phyloP scores from a whole-genome alignment of 2,329 filamentous ascomycete genomes.

The Xylaria digitata region DNA sequence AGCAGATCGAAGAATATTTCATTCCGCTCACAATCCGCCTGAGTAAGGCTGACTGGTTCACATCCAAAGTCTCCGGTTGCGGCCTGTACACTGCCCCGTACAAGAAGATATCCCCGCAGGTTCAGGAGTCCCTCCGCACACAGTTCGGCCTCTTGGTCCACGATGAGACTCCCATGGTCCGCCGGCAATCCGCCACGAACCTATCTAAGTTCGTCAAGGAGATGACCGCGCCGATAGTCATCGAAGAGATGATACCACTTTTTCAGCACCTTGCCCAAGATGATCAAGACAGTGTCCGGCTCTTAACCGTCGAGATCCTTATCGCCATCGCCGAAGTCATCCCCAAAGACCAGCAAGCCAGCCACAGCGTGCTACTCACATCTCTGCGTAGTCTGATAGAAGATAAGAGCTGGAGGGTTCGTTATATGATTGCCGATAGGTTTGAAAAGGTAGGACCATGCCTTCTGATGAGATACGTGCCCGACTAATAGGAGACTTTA shows the following conservation, averaged over 20 bases:
- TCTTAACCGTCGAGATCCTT: conserved; percentile 95
- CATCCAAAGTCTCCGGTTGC: conserved; percentile 97
- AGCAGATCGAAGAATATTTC: conserved; percentile 97
- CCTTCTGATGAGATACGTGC: conserved; percentile 24
- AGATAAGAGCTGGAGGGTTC: conserved; percentile 98
- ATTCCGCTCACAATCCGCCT: conserved; percentile 95
- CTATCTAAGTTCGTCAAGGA: conserved; percentile 97
- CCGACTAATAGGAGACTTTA: conserved; percentile 51
- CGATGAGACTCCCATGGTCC: conserved; percentile 99
- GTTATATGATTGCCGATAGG: conserved; percentile 98
- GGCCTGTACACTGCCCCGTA: conserved; percentile 95
- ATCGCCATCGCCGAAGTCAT: conserved; percentile 97
- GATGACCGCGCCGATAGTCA: conserved; percentile 90
- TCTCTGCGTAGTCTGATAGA: conserved; percentile 94
- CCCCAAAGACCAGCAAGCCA: conserved; percentile 97
- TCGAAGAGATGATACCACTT: conserved; percentile 98
- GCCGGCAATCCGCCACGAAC: conserved; percentile 95
- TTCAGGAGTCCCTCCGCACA: conserved; percentile 90
- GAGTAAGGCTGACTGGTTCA: conserved; percentile 99
- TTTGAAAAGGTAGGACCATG: conserved; percentile 86
- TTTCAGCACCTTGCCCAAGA: conserved; percentile 97
- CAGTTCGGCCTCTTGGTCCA: conserved; percentile 94
- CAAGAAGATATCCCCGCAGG: conserved; percentile 85
- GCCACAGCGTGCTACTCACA: conserved; percentile 91
- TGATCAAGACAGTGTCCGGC: conserved; percentile 95